Base-by-base conservation (phyloP, 768 basidiomycete genomes). In the Suillus bovinus region DNA sequence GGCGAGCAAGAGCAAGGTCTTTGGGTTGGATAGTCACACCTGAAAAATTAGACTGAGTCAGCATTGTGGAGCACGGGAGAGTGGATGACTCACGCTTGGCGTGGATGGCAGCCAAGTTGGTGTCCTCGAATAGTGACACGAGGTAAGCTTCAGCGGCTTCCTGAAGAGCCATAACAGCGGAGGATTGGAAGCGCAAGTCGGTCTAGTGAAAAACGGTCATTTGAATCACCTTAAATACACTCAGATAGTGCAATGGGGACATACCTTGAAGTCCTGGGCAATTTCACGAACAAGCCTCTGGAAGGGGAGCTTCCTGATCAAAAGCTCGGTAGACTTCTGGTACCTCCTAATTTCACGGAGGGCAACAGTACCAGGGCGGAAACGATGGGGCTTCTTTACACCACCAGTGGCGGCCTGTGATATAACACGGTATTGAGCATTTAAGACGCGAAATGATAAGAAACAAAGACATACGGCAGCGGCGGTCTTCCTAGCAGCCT, bases 301-400 rank as follows among this genome's bases (percentile, higher is more conserved):
- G 90, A 95, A 94, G 66, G 93, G 93, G 64, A 95, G 86, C 77
- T 94, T 94, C 75, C 93, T 87, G 72, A 96, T 94, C 67, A 96
- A 82, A 60, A 95, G 86, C 81, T 94, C 93, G 46, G 93, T 95
- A 36, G 92, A 92, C 80, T 93, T 94, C 77, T 95, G 92, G 80
- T 94, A 94, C 64, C 91, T 85, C 74, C 93, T 81, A 72, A 94
- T 94, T 84, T 94, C 93, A 80, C 93, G 91, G 71, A 96, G 89
- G 62, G 94, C 94, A 74, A 96, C 94, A 56, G 94, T 96, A 78
- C 94, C 88, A 13, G 88, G 88, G 72, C 88, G 81, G 84, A 93
- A 95, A 63, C 93, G 83, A 84, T 95, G 93, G 62, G 94, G 92
- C 84, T 94, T 95, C 90, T 96, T 96, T 64, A 96, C 93, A 83